A percentile compares a stretch with the other conserved stretches of the same genome.
These are phyloP conservation scores for Cytospora schulzeri DNA, from an alignment of 2,329 filamentous ascomycete species.

Conservation along the genomic window DNA sequence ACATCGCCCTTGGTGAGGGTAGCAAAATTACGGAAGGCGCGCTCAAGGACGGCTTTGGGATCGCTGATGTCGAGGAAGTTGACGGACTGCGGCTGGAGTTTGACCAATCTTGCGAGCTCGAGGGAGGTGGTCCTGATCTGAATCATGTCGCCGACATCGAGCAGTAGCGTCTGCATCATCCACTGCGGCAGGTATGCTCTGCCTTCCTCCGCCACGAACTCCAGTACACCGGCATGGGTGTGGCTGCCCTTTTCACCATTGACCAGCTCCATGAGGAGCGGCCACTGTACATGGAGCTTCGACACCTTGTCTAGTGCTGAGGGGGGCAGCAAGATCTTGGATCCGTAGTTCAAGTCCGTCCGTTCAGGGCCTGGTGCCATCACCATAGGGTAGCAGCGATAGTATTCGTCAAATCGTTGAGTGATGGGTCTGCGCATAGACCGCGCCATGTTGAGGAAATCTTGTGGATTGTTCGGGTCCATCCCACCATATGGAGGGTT, in stretches of 20 bases:
- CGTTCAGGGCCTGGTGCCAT: constrained; percentile 93
- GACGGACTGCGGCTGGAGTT: constrained; percentile 90
- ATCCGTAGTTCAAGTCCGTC: constrained; percentile 89
- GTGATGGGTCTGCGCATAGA: constrained; percentile 50
- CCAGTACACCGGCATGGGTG: constrained; percentile 91
- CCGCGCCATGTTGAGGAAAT: constrained; percentile 53
- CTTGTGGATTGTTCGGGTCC: constrained; percentile 51
- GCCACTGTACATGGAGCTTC: constrained; percentile 93
- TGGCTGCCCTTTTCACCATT: constrained; percentile 80
- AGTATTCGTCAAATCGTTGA: constrained; percentile 96
- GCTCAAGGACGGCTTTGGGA: constrained; percentile 94
- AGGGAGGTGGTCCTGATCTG: constrained; percentile 95
- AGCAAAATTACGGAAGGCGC: constrained; percentile 51
- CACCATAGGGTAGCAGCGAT: constrained; percentile 91
- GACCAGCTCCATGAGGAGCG: constrained; percentile 92
- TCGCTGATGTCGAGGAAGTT: constrained; percentile 97
- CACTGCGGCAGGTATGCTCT: constrained; percentile 95
- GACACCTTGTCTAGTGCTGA: constrained; percentile 97
- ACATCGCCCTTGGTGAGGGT: constrained; percentile 71
- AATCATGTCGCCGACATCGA: constrained; percentile 91
- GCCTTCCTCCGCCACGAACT: constrained; percentile 97
- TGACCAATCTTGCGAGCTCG: constrained; percentile 87
- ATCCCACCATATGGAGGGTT: constrained; percentile 46
- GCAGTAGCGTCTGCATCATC: constrained; percentile 90
- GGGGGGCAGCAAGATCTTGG: constrained; percentile 96